Evolutionary conservation across 2,329 filamentous ascomycete genomes (phyloP), one percentile per base, ranked within the genome.

Genomic region (Gremmenia infestans): DNA sequence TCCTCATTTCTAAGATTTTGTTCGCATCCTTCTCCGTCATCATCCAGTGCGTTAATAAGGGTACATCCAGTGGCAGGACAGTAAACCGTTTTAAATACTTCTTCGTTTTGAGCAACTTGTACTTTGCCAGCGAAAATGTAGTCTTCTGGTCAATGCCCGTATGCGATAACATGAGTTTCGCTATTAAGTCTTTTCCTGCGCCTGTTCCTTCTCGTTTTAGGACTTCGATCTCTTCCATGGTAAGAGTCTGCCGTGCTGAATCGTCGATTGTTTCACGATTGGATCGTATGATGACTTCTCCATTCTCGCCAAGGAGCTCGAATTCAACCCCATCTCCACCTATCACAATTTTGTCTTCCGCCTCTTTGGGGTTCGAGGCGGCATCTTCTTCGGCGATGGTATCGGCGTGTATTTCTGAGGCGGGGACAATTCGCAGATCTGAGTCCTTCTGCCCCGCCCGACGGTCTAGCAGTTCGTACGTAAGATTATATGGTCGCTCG

Each of bases 61-160:
- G 80, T 14, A 95, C 84, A 67, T 97, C 91, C 63, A 97, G 74
- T 0, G 93, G 93, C 51, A 96, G 72, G 1, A 94, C 83, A 0
- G 88, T 90, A 68, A 99, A 97, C 12, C 91, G 81, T 66, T 88
- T 86, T 61, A 97, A 81, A 70, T 96, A 97, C 73, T 99, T 99
- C 70, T 87, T 92, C 61, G 89, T 88, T 76, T 99, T 99, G 47
- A 96, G 80, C 17, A 97, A 77, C 67, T 94, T 96, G 73, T 99
- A 99, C 72, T 99, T 99, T 45, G 93, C 92, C 56, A 97, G 77
- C 2, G 91, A 95, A 68, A 95, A 99, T 0, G 85, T 81, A 0
- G 94, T 97, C 78, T 99, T 99, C 74, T 97, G 88, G 63, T 96
- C 91, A 45, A 99, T 80, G 1, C 87, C 89, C 17, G 89, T 86